Evolutionary conservation across 2,329 filamentous ascomycete species (phyloP).

Genomic region (Atkinsonella hypoxylon): DNA sequence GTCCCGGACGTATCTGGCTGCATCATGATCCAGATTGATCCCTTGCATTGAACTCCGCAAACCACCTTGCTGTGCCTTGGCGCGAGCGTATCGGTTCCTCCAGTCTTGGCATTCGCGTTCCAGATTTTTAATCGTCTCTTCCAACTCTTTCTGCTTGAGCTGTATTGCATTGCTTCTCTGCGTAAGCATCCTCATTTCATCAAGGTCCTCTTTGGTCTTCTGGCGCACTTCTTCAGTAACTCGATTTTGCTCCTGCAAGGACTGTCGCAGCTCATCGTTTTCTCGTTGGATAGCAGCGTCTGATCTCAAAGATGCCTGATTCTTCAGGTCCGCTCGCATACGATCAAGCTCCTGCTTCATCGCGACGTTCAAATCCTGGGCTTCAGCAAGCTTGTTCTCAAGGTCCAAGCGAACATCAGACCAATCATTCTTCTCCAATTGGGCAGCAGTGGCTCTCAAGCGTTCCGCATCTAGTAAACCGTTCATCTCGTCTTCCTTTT

Average conservation of each 20-base stretch:
- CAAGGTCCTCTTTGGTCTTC: slow-evolving; percentile 71
- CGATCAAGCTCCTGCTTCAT: slow-evolving; percentile 69
- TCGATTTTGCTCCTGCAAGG: slow-evolving; percentile 62
- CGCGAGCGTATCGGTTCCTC: slow-evolving; percentile 78
- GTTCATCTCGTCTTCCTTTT: slow-evolving; percentile 60
- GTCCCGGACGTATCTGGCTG: slow-evolving; percentile 53
- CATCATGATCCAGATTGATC: slow-evolving; percentile 55
- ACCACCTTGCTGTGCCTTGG: slow-evolving; percentile 76
- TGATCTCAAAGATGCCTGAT: slow-evolving; percentile 17
- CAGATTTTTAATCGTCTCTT: slow-evolving; percentile 60
- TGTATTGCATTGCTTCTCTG: slow-evolving; percentile 66
- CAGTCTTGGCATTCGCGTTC: slow-evolving; percentile 80
- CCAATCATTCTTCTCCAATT: slow-evolving; percentile 60
- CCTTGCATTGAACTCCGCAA: slow-evolving; percentile 73
- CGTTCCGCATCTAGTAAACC: slow-evolving; percentile 47
- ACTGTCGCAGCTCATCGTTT: slow-evolving; percentile 54
- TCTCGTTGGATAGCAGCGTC: slow-evolving; percentile 50
- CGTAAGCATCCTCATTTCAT: slow-evolving; percentile 81
- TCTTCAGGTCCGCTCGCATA: slow-evolving; percentile 43
- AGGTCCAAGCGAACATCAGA: slow-evolving; percentile 52
- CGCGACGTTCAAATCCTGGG: slow-evolving; percentile 65
- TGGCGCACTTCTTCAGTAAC: slow-evolving; percentile 77
- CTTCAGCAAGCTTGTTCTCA: slow-evolving; percentile 62
- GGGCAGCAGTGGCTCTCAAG: slow-evolving; percentile 35
- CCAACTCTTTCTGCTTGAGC: slow-evolving; percentile 71